These are phyloP conservation scores for Saccharomycopsis lassenensis DNA, from an alignment of 805 yeast genomes.

Conservation along the genomic window DNA sequence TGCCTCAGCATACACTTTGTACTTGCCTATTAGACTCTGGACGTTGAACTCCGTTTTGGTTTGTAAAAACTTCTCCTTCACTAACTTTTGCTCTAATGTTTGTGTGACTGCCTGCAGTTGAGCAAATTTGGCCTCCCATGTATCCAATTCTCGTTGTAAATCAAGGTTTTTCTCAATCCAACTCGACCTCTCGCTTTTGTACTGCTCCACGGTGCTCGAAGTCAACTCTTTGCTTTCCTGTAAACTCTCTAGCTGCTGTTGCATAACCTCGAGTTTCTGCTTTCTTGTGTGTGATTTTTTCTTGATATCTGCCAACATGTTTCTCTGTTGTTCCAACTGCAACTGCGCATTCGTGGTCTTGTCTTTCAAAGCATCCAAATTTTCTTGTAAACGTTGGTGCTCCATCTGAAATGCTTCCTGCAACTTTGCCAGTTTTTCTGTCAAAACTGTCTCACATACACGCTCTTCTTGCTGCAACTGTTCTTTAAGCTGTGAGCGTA, in stretches of 20 bases:
- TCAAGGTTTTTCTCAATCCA: not conserved
- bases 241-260: slow-evolving; percentile 1
- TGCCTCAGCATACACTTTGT: too few relatives aligned
- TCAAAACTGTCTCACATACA: too few relatives aligned
- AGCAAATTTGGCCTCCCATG: slow-evolving; percentile 6
- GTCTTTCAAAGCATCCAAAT: not conserved
- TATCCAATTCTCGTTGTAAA: not conserved
- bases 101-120: not conserved
- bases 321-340: not conserved
- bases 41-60: slow-evolving; percentile 8
- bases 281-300: not conserved
- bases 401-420: not conserved
- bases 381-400: not conserved
- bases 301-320: not conserved
- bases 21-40: too few relatives aligned
- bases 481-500: too few relatives aligned
- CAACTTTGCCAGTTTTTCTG: slow-evolving; percentile 2
- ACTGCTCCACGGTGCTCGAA: not conserved
- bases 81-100: not conserved
- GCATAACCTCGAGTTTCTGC: not conserved
- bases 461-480: too few relatives aligned
- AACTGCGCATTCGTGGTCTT: not conserved
- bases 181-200: not conserved
- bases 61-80: not conserved
- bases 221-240: not conserved